Evolutionary conservation across 2,329 filamentous ascomycete genomes (phyloP).

Genomic region (Phymatotrichopsis omnivora): DNA sequence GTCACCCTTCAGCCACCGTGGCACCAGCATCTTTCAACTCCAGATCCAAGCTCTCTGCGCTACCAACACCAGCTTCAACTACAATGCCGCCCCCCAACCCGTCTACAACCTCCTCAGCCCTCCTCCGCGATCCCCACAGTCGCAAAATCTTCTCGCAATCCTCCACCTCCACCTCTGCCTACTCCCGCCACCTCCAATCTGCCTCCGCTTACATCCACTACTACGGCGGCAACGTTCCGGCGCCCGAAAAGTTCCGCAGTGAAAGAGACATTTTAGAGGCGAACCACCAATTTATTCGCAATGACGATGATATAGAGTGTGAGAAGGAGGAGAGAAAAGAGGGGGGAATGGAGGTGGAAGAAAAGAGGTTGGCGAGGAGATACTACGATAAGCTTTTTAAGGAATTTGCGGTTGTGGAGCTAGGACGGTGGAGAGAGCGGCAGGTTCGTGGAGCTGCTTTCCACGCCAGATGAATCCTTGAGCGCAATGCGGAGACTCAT

Average conservation of each 20-base stretch:
- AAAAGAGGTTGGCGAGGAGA: conserved; percentile 27
- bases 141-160: conserved; percentile 22
- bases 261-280: conserved; percentile 31
- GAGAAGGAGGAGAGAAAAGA: conserved; percentile 14
- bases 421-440: conserved; percentile 29
- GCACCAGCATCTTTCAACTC: too few species aligned
- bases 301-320: conserved; percentile 16
- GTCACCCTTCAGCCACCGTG: too few species aligned
- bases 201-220: conserved; percentile 29
- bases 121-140: conserved; percentile 1
- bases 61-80: conserved; percentile 8
- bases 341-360: too few species aligned
- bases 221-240: conserved; percentile 28
- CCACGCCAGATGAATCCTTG: background rate
- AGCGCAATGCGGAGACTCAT: too few species aligned
- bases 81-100: conserved; percentile 24
- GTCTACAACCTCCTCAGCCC: conserved; percentile 14
- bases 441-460: conserved; percentile 19
- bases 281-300: conserved; percentile 31
- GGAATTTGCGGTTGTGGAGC: conserved; percentile 31
- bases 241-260: conserved; percentile 23
- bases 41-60: too few species aligned
- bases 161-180: conserved; percentile 27
- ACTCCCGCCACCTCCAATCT: conserved; percentile 30
- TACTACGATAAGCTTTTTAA: conserved; percentile 31